Evolutionary conservation across 2,329 filamentous ascomycete species (phyloP).

Genomic region (Colletotrichum euphorbiae): DNA sequence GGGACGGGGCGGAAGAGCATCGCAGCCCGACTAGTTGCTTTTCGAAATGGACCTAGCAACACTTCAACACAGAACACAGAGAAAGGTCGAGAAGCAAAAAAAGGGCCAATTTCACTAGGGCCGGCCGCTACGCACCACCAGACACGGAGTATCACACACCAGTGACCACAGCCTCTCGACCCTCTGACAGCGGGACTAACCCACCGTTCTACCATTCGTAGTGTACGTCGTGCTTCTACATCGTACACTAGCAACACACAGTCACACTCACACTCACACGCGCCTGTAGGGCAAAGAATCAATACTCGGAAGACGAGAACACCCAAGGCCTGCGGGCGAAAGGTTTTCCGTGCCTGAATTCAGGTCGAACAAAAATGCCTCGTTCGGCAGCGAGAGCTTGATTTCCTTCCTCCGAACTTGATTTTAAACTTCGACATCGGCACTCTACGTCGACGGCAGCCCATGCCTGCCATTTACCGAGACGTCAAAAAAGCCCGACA

Average conservation of each 20-base stretch:
- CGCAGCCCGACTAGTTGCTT: conserved; percentile 36
- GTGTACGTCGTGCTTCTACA: not conserved
- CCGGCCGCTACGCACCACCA: not conserved
- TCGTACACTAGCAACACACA: not conserved
- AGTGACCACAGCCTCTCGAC: not conserved
- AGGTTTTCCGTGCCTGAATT: not conserved
- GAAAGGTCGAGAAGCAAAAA: conserved; percentile 25
- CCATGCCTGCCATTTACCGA: not conserved
- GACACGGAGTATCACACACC: not conserved
- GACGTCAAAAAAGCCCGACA: not conserved
- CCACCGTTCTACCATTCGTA: not conserved
- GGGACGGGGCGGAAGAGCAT: conserved; percentile 22
- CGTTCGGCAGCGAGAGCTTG: not conserved
- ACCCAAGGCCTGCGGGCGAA: conserved; percentile 11
- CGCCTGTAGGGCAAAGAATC: not conserved
- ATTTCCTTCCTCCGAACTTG: not conserved
- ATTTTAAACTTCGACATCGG: not conserved
- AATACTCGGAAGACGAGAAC: conserved; percentile 9
- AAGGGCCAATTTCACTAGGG: not conserved
- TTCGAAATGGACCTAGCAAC: too few relatives aligned
- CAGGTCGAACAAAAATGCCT: not conserved
- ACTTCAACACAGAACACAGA: not conserved
- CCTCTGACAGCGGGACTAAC: conserved; percentile 9
- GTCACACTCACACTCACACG: not conserved
- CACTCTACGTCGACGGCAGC: conserved; percentile 9